Evolutionary conservation across 2,329 filamentous ascomycete species (phyloP).

Genomic region (Ampelomyces quisqualis): DNA sequence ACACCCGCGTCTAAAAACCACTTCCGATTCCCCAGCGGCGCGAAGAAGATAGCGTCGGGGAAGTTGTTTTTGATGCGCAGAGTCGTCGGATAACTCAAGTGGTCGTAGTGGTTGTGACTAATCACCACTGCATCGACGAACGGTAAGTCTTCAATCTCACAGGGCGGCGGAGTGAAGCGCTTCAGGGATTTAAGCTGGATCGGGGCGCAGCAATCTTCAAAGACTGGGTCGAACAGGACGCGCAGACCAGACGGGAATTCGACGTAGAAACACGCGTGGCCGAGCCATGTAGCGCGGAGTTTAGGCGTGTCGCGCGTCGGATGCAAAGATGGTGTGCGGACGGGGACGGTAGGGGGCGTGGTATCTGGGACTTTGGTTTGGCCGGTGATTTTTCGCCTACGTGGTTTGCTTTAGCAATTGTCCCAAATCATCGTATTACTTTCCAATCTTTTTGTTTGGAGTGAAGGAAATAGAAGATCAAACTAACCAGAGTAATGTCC

Average conservation of each 20-base stretch:
- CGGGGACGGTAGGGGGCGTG: slow-evolving; percentile 63
- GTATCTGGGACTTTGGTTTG: slow-evolving; percentile 61
- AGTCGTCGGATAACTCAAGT: slow-evolving; percentile 76
- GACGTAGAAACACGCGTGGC: slow-evolving; percentile 90
- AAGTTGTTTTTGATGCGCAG: slow-evolving; percentile 68
- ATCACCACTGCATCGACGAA: slow-evolving; percentile 73
- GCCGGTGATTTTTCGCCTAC: slow-evolving; percentile 52
- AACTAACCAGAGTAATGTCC: slow-evolving; percentile 44
- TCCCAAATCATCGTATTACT: too few species aligned
- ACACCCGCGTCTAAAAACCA: slow-evolving; percentile 75
- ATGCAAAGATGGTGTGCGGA: slow-evolving; percentile 68
- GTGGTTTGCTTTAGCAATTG: neutral
- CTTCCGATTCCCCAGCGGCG: slow-evolving; percentile 74
- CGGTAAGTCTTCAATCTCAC: slow-evolving; percentile 75
- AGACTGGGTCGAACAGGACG: slow-evolving; percentile 91
- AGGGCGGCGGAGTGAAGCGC: slow-evolving; percentile 76
- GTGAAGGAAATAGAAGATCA: neutral
- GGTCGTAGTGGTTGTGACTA: slow-evolving; percentile 91
- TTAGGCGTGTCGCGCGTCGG: slow-evolving; percentile 57
- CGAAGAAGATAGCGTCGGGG: slow-evolving; percentile 83
- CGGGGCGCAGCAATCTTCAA: slow-evolving; percentile 83
- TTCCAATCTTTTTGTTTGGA: too few species aligned
- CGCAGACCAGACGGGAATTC: slow-evolving; percentile 85
- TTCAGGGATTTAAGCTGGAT: slow-evolving; percentile 69
- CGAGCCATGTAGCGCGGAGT: slow-evolving; percentile 88